A percentile compares a stretch with the other conserved stretches of the same genome.
Conservation (phyloP, 257 asterid genomes). For the Petunia axillaris region DNA sequence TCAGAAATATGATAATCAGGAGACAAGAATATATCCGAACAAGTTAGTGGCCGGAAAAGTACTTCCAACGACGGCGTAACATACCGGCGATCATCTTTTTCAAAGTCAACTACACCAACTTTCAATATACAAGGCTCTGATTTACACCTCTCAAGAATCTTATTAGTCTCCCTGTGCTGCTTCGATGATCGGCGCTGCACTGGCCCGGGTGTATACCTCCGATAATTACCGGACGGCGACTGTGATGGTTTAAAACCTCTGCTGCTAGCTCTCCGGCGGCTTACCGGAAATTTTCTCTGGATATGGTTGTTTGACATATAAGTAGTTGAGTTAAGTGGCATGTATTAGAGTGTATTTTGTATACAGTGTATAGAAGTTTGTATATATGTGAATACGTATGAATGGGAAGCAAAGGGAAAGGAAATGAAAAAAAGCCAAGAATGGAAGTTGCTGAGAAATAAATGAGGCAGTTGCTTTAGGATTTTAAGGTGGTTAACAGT, state of each 20-base stretch:
- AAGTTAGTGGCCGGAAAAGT: slow-evolving; percentile 52
- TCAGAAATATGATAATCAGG: slow-evolving; percentile 36
- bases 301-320: slow-evolving; percentile 49
- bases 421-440: neutral
- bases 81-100: slow-evolving; percentile 22
- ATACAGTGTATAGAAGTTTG: neutral
- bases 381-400: neutral
- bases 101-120: slow-evolving; percentile 22
- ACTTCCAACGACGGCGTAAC: slow-evolving; percentile 38
- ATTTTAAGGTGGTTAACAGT: slow-evolving; percentile 9
- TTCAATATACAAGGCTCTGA: slow-evolving; percentile 51
- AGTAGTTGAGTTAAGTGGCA: neutral
- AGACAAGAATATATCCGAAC: slow-evolving; percentile 44
- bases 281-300: slow-evolving; percentile 44
- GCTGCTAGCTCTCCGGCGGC: slow-evolving; percentile 48
- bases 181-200: slow-evolving; percentile 25
- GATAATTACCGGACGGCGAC: slow-evolving; percentile 4
- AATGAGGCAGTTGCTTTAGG: neutral
- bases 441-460: slow-evolving; percentile 12
- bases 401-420: neutral
- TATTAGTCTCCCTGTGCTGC: slow-evolving; percentile 25
- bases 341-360: neutral
- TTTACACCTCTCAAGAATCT: slow-evolving; percentile 40
- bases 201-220: slow-evolving; percentile 26
- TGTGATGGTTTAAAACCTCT: slow-evolving; percentile 32